phyloP scores from a whole-genome alignment of 2,329 filamentous ascomycete species.

The Paraphoma chrysanthemicola region DNA sequence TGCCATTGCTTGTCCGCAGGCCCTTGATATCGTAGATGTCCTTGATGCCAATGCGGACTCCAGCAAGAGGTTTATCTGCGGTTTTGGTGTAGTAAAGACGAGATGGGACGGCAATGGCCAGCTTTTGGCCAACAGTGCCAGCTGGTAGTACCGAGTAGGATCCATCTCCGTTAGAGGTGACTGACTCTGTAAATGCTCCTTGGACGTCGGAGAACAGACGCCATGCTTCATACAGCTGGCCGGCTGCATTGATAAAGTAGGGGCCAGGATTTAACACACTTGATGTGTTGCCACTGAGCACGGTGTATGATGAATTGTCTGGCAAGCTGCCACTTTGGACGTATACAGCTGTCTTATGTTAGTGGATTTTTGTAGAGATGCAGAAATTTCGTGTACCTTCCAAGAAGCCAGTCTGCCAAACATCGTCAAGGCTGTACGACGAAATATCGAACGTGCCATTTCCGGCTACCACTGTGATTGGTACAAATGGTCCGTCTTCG shows the following conservation, averaged over 20 bases:
- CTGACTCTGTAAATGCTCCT: constrained; percentile 58
- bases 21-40: constrained; percentile 68
- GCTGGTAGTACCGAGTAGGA: constrained; percentile 53
- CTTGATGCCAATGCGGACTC: constrained; percentile 67
- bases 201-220: constrained; percentile 58
- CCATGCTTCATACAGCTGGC: constrained; percentile 58
- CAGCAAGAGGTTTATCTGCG: constrained; percentile 63
- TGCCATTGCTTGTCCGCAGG: constrained; percentile 63
- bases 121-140: constrained; percentile 43
- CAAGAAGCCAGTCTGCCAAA: constrained; percentile 51
- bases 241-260: constrained; percentile 58
- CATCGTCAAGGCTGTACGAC: constrained; percentile 49
- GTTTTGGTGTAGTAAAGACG: constrained; percentile 65
- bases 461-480: constrained; percentile 48
- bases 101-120: constrained; percentile 61
- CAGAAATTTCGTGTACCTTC: constrained; percentile 27
- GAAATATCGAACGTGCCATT: constrained; percentile 26
- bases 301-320: constrained; percentile 27
- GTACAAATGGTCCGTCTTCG: constrained; percentile 37
- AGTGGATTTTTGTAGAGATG: constrained; percentile 25
- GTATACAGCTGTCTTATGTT: constrained; percentile 32
- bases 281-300: constrained; percentile 23
- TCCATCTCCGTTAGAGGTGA: constrained; percentile 48
- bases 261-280: constrained; percentile 53
- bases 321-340: constrained; percentile 25